Percentiles rank a stretch among this genome's conserved stretches.
Evolutionary conservation across 1,284 basidiomycete species (phyloP).

Genomic region (Austroboletus novae-zelandiae): DNA sequence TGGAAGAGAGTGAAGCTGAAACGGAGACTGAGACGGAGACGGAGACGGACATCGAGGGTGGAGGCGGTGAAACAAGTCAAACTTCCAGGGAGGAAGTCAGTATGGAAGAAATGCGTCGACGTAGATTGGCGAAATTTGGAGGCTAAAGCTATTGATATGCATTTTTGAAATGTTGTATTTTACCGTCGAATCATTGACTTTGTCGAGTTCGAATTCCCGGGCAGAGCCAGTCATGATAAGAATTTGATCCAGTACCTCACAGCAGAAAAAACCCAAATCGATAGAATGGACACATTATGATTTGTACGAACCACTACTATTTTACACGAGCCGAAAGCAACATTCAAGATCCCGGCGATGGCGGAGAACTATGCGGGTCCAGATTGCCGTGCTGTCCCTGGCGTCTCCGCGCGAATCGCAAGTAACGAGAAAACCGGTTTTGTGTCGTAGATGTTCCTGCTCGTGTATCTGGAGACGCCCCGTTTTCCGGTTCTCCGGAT

Average conservation of each 20-base stretch:
- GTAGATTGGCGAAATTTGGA: constrained; percentile 77
- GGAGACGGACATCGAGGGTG: constrained; percentile 24
- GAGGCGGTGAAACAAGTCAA: constrained; percentile 15
- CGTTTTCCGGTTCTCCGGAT: constrained; percentile 34
- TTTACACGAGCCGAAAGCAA: neutral
- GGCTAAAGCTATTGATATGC: constrained; percentile 26
- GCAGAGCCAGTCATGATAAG: too few relatives aligned
- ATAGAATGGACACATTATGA: neutral
- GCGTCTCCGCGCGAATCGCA: constrained; percentile 59
- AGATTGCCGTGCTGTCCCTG: constrained; percentile 24
- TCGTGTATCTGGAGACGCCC: constrained; percentile 19
- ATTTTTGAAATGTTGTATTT: neutral
- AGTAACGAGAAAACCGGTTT: constrained; percentile 65
- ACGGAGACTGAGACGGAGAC: constrained; percentile 19
- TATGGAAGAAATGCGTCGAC: constrained; percentile 75
- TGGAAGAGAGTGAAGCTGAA: constrained; percentile 14
- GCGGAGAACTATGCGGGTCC: constrained; percentile 24
- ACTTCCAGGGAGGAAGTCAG: constrained; percentile 40
- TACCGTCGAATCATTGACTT: neutral
- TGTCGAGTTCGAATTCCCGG: too few relatives aligned
- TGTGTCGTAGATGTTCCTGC: constrained; percentile 26
- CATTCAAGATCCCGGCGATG: constrained; percentile 9
- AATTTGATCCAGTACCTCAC: too few relatives aligned
- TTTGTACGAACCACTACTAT: neutral
- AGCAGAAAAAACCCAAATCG: too few relatives aligned